Conservation (phyloP, 805 yeast species). For the Saccharomycopsis fermentans region DNA sequence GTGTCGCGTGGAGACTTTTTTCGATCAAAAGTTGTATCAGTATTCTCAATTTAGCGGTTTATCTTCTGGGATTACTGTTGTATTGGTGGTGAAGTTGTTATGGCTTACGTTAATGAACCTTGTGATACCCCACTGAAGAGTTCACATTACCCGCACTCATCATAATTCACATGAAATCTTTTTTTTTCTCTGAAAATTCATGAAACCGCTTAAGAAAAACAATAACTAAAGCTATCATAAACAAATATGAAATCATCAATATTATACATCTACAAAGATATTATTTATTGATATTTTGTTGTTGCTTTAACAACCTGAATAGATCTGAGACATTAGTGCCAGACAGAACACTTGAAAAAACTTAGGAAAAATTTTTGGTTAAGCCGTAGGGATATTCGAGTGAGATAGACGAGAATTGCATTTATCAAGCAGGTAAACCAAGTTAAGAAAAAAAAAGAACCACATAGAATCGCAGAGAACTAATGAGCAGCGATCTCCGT, state of each 20-base stretch:
- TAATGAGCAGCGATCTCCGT: conserved; percentile 34
- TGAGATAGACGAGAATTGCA: too few relatives aligned
- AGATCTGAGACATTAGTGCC: neutral
- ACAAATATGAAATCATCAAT: neutral
- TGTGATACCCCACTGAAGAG: neutral
- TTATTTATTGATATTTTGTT: too few relatives aligned
- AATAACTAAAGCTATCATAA: neutral
- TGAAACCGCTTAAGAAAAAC: neutral
- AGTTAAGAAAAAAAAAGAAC: neutral
- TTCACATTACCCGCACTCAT: neutral
- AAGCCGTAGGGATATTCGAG: too few relatives aligned
- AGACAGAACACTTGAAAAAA: neutral
- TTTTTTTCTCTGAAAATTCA: neutral
- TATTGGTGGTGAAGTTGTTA: too few relatives aligned
- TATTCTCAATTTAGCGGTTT: too few relatives aligned
- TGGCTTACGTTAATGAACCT: too few relatives aligned
- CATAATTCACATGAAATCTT: neutral
- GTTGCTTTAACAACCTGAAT: too few relatives aligned
- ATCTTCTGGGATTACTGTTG: neutral
- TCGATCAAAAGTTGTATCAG: too few relatives aligned
- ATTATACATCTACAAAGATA: neutral
- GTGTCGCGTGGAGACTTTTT: too few relatives aligned
- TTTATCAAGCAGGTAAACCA: too few relatives aligned
- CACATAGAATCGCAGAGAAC: neutral
- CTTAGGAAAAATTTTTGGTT: too few relatives aligned